Evolutionary conservation across 1,139 yeast genomes (phyloP), one percentile per base, ranked within the genome.

Genomic region (Diutina scorzettiae): DNA sequence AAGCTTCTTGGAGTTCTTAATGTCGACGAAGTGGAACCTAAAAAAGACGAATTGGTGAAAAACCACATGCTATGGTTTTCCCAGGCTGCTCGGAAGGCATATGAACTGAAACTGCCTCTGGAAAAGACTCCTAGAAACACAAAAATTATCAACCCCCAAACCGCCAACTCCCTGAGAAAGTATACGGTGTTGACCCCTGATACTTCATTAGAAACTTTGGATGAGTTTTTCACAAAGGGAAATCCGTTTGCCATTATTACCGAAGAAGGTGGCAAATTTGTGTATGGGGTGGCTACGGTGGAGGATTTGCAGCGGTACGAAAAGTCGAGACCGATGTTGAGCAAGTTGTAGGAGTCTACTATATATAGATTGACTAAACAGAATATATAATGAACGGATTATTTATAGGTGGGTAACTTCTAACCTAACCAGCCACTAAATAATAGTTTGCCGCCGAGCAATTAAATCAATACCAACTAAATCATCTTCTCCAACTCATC

Each of bases 281-380:
- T 77, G 11, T 66, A 76, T 46, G 83, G 81, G 4, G 82, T 77
- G 6, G 81, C 78, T 27, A 75, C 80, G 0, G 76, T 76, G n/a
- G 78, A 75, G 45, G 83, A 77, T 54, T 60, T 77, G 49, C 64
- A 61, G 16, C 67, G 65, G 51, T 77, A 67, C 51, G 76, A 72
- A 47, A 64, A 70, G 47, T 63, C 74, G 31, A 63, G 82, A 45
- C 81, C 81, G 20, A 62, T 60, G 44, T 56, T 69, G 43, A 19
- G 37, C 17, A 32, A 32, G 24, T 19, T 32, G 17, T 32, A 21
- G 14, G 24, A 9, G 4, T 27, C 30, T 5, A 27, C n/a, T n/a
- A n/a, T n/a, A n/a, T n/a, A n/a, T n/a, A n/a, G n/a, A n/a, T n/a
- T n/a, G n/a, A n/a, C n/a, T n/a, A n/a, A n/a, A n/a, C n/a, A n/a